Conservation (phyloP, 306 rosid genomes). For the Casuarina cunninghamiana region DNA sequence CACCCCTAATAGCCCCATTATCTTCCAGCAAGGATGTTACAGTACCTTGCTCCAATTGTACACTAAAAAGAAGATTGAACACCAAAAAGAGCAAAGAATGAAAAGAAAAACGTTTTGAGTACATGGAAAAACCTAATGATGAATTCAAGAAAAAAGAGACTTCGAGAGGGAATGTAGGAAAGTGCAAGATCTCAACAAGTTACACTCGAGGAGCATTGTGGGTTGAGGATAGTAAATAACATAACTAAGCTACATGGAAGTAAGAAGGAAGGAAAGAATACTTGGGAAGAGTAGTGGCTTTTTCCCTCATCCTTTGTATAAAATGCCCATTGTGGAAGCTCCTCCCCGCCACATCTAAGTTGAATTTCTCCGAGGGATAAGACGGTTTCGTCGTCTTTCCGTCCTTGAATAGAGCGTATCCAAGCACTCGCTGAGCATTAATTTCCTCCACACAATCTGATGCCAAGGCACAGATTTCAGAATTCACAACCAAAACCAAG, state of each 20-base stretch:
- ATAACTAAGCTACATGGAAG: neutral
- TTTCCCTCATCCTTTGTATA: conserved; percentile 65
- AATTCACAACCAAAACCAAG: conserved; percentile 18
- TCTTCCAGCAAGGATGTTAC: conserved; percentile 57
- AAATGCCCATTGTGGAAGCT: conserved; percentile 81
- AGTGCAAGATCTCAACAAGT: no score
- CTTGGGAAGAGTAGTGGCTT: conserved; percentile 56
- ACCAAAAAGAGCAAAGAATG: neutral
- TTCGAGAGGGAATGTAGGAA: neutral
- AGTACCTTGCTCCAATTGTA: conserved; percentile 59
- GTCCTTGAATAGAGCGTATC: conserved; percentile 69
- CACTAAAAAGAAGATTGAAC: conserved; percentile 32
- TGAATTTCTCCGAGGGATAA: conserved; percentile 59
- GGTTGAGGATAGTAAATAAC: no score
- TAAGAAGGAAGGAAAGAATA: conserved; percentile 20
- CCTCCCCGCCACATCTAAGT: conserved; percentile 58
- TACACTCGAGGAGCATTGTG: no score
- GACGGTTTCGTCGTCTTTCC: conserved; percentile 44
- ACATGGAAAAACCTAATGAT: neutral
- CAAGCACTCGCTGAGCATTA: conserved; percentile 63
- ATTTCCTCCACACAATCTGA: conserved; percentile 70
- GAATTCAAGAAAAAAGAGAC: neutral
- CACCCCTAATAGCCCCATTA: conserved; percentile 58
- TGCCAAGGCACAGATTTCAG: conserved; percentile 12
- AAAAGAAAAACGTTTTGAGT: neutral